These are phyloP conservation scores for Isoetes taiwanensis DNA, from an alignment of 75 land plant species.

Conservation along the genomic window DNA sequence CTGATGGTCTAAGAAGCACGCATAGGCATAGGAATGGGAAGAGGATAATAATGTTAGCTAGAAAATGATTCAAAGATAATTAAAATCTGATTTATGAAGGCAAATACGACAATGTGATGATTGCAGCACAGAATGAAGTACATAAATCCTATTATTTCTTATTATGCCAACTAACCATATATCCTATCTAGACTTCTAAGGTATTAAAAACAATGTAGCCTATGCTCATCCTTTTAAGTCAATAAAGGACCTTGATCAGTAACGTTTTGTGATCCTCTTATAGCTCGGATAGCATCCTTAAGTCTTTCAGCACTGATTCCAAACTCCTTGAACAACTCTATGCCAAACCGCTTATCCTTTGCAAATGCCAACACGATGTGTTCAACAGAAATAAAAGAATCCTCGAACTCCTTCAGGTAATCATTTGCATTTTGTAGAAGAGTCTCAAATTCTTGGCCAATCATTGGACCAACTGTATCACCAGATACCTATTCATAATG, in stretches of 20 bases:
- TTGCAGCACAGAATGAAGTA: too few species aligned
- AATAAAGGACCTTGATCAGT: slow-evolving; percentile 81
- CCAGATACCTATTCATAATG: slow-evolving; percentile 61
- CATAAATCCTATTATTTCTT: too few species aligned
- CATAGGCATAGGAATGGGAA: neutral
- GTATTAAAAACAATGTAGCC: neutral
- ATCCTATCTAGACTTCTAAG: neutral
- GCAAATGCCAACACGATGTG: slow-evolving; percentile 49
- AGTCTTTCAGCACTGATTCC: slow-evolving; percentile 31
- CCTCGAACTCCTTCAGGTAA: slow-evolving; percentile 53
- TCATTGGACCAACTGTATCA: slow-evolving; percentile 40
- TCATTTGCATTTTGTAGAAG: slow-evolving; percentile 48
- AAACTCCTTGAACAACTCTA: slow-evolving; percentile 51
- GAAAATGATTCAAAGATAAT: too few species aligned
- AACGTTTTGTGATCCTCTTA: slow-evolving; percentile 65
- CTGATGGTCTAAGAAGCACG: neutral
- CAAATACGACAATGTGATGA: too few species aligned
- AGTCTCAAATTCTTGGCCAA: slow-evolving; percentile 35
- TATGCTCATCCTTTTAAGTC: too few species aligned
- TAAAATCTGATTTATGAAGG: too few species aligned
- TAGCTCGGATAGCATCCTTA: slow-evolving; percentile 40
- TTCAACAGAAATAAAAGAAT: slow-evolving; percentile 74
- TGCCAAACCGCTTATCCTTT: slow-evolving; percentile 56
- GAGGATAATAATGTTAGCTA: too few species aligned
- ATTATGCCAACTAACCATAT: neutral